phyloP scores from a whole-genome alignment of 345 rosid genomes.

The Angophora floribunda region DNA sequence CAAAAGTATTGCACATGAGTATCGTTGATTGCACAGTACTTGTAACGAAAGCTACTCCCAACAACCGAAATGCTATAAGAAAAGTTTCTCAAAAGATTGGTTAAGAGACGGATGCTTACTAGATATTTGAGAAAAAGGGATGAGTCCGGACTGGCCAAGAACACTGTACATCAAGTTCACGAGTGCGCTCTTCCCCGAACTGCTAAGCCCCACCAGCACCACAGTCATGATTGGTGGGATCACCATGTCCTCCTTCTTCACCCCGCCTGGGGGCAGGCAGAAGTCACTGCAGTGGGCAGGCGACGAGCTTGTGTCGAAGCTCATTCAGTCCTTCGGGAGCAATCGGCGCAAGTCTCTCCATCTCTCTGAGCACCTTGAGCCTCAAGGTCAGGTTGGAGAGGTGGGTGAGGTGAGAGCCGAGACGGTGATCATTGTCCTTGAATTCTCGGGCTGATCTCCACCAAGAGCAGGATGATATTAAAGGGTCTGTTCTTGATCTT shows the following conservation, averaged over 20 bases:
- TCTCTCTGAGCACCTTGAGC: conserved; percentile 27
- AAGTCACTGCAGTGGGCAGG: conserved; percentile 37
- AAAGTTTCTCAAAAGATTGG: background rate
- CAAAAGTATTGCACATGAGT: background rate
- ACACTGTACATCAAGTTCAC: conserved; percentile 56
- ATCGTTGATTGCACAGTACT: background rate
- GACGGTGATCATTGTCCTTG: background rate
- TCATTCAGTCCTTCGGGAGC: conserved; percentile 41
- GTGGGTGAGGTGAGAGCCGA: background rate
- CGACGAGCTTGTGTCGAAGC: conserved; percentile 28
- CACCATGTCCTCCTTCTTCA: conserved; percentile 34
- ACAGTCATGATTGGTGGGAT: conserved; percentile 31
- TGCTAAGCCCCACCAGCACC: conserved; percentile 38
- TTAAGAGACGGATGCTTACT: background rate
- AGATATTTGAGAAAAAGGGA: conserved; percentile 41
- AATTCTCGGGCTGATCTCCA: background rate
- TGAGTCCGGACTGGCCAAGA: conserved; percentile 41
- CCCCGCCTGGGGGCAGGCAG: conserved; percentile 42
- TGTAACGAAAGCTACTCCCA: background rate
- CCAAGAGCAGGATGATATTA: background rate
- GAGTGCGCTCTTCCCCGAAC: conserved; percentile 56
- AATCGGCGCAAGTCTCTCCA: conserved; percentile 41
- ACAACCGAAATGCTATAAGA: background rate
- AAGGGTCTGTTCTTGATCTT: background rate
- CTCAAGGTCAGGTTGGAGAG: conserved; percentile 19